Percentiles rank a stretch among this genome's conserved stretches.
phyloP scores from a whole-genome alignment of 768 basidiomycete species.

The Lentinula lateritia region DNA sequence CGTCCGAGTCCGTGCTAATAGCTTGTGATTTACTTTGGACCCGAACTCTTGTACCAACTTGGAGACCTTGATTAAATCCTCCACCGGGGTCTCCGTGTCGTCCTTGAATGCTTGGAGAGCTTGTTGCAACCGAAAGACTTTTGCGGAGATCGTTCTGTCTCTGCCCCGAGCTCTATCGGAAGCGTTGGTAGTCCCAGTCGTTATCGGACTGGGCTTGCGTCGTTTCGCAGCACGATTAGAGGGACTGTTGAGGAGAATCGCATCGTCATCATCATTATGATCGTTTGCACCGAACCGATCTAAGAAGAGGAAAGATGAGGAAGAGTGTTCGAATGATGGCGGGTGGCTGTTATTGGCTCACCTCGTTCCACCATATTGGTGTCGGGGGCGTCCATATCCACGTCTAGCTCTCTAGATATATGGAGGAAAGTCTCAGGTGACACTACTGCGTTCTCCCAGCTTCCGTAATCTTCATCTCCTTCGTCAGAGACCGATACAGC shows the following conservation, averaged over 20 bases:
- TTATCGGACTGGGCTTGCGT: not conserved
- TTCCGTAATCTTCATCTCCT: slow-evolving; percentile 18
- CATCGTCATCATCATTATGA: not conserved
- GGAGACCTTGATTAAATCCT: slow-evolving; percentile 44
- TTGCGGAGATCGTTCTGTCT: slow-evolving; percentile 33
- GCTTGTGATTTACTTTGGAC: not conserved
- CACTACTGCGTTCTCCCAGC: slow-evolving; percentile 23
- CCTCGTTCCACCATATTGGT: not conserved
- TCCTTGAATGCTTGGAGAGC: slow-evolving; percentile 37
- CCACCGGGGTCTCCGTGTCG: slow-evolving; percentile 43
- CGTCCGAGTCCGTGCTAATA: not conserved
- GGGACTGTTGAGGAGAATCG: not conserved
- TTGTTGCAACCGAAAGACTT: slow-evolving; percentile 36
- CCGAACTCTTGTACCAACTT: slow-evolving; percentile 42
- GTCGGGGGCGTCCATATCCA: slow-evolving; percentile 12
- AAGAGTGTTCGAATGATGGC: not conserved
- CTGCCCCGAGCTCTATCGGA: slow-evolving; percentile 7
- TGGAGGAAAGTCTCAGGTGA: slow-evolving; percentile 9
- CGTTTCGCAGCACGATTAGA: not conserved
- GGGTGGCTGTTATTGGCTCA: not conserved
- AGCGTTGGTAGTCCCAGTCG: not conserved
- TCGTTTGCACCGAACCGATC: not conserved
- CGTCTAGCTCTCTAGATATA: slow-evolving; percentile 4
- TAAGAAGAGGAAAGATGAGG: not conserved
- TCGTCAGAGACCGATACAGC: slow-evolving; percentile 3